Conservation (phyloP, 805 yeast species). For the Vanderwaltozyma polyspora region DNA sequence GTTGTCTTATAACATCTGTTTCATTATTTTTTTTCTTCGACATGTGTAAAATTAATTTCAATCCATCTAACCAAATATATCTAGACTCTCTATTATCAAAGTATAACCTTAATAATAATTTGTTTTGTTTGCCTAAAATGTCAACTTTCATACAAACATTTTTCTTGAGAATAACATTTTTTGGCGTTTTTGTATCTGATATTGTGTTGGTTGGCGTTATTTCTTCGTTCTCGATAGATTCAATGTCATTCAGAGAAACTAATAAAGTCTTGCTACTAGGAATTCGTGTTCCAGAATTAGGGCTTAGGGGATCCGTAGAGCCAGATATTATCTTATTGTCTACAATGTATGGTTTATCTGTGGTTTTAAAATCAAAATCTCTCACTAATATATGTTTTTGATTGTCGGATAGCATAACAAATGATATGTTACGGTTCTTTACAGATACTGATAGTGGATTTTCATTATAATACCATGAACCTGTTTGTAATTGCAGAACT, state of each 20-base stretch:
- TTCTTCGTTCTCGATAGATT: slow-evolving; percentile 39
- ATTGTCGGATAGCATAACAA: slow-evolving; percentile 55
- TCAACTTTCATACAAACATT: slow-evolving; percentile 47
- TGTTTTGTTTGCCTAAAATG: slow-evolving; percentile 33
- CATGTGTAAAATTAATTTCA: slow-evolving; percentile 37
- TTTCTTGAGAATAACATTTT: slow-evolving; percentile 48
- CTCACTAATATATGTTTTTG: slow-evolving; percentile 49
- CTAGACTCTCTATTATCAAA: slow-evolving; percentile 60
- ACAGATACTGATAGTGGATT: slow-evolving; percentile 31
- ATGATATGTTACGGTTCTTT: slow-evolving; percentile 35
- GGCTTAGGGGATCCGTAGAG: slow-evolving; percentile 3
- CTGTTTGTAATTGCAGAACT: slow-evolving; percentile 57
- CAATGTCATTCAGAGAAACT: slow-evolving; percentile 42
- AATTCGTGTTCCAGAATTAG: neutral
- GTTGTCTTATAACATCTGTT: neutral
- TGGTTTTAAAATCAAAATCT: slow-evolving; percentile 40
- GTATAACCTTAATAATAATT: slow-evolving; percentile 44
- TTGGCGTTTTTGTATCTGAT: slow-evolving; percentile 34
- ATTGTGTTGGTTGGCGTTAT: slow-evolving; percentile 29
- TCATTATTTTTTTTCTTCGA: slow-evolving; percentile 10
- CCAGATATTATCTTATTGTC: slow-evolving; percentile 34
- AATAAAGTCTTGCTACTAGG: slow-evolving; percentile 22
- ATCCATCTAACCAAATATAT: slow-evolving; percentile 70
- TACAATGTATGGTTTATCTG: slow-evolving; percentile 45
- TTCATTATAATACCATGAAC: slow-evolving; percentile 70